Evolutionary conservation across 768 basidiomycete genomes (phyloP).

Genomic region (Tricholomella constricta): DNA sequence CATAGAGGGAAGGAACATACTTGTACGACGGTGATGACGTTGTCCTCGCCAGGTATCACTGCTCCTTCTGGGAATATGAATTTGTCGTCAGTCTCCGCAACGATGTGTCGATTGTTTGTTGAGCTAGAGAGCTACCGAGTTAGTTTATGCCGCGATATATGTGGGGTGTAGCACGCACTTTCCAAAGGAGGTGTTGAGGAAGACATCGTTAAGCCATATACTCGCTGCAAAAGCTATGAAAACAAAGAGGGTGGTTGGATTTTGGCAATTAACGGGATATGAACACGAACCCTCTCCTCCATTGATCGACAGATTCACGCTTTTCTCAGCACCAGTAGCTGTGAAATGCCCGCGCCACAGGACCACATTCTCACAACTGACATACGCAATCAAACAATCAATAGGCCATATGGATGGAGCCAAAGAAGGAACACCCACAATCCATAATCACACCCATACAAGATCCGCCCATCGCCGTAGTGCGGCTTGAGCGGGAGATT

Average conservation of each 20-base stretch:
- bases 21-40: slow-evolving; percentile 79
- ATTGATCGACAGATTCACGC: slow-evolving; percentile 75
- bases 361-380: slow-evolving; percentile 79
- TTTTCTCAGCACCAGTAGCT: slow-evolving; percentile 59
- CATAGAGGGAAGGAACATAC: slow-evolving; percentile 35
- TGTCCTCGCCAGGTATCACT: slow-evolving; percentile 54
- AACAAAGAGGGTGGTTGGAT: background rate
- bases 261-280: background rate
- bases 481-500: slow-evolving; percentile 70
- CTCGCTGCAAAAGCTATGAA: slow-evolving; percentile 74
- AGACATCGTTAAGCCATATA: slow-evolving; percentile 76
- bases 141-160: background rate
- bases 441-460: slow-evolving; percentile 87
- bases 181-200: slow-evolving; percentile 73
- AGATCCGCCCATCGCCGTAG: slow-evolving; percentile 74
- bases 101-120: slow-evolving; percentile 59
- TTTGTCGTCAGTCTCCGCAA: slow-evolving; percentile 68
- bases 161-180: slow-evolving; percentile 47
- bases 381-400: slow-evolving; percentile 1
- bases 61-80: slow-evolving; percentile 64
- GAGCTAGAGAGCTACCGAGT: slow-evolving; percentile 43
- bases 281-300: slow-evolving; percentile 65
- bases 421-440: slow-evolving; percentile 52
- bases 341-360: slow-evolving; percentile 84
- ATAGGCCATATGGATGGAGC: background rate